Percentiles rank a stretch among this genome's conserved stretches.
These are phyloP conservation scores for Solanum pennellii DNA, from an alignment of 257 asterid genomes.

Conservation along the genomic window DNA sequence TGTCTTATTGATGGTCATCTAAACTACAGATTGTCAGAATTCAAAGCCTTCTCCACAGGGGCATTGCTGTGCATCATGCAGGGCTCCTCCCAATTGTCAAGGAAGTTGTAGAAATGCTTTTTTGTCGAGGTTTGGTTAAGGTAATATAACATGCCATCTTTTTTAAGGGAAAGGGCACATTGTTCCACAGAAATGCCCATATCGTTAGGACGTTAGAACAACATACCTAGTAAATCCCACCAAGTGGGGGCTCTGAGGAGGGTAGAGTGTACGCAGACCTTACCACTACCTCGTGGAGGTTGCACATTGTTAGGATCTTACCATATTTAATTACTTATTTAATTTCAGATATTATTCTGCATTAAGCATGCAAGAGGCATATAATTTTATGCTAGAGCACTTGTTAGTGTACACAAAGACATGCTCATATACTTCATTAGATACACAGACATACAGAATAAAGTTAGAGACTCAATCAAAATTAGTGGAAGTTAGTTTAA, in stretches of 20 bases:
- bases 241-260: background rate
- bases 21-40: conserved; percentile 75
- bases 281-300: background rate
- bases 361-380: background rate
- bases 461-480: background rate
- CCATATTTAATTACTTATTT: background rate
- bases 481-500: background rate
- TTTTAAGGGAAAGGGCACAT: background rate
- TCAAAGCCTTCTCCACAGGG: conserved; percentile 84
- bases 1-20: conserved; percentile 4
- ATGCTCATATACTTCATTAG: background rate
- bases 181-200: background rate
- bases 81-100: conserved; percentile 96
- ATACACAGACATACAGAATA: background rate
- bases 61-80: conserved; percentile 97
- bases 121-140: conserved; percentile 97
- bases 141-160: conserved; percentile 20
- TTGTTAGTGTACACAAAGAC: background rate
- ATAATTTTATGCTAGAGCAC: background rate
- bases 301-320: background rate
- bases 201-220: background rate
- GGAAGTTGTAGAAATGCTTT: conserved; percentile 99
- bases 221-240: background rate
- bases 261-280: background rate
- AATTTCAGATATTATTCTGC: background rate